Base-by-base conservation (phyloP, 2,329 filamentous ascomycete genomes). In the Periconia sp. region DNA sequence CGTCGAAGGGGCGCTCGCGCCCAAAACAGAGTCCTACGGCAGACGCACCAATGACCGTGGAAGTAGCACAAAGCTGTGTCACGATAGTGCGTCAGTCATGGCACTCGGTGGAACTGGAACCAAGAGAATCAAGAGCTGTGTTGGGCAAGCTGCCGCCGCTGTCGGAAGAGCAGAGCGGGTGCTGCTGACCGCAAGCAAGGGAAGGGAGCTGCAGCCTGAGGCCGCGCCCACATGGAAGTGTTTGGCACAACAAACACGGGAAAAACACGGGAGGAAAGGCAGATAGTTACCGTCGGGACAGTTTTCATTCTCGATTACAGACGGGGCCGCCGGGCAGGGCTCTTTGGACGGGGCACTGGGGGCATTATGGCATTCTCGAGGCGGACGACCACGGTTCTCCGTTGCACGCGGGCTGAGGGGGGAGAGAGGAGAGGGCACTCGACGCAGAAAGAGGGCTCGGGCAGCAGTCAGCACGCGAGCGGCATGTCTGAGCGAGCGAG, bases 31-130 rank as follows among this genome's bases (percentile, higher is more conserved):
- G 73, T 48, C 83, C 82, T 44, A 81, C 73, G 43, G 79, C 76
- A 54, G 82, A 82, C 54, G 83, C 76, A 65, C 80, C 81, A 70
- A 84, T 73, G 62, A 69, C 65, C 59, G 81, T 83, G 73, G 81
- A 81, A 66, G 82, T 73, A 61, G 82, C 83, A 80, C 80, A 83
- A 59, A 85, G 77, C 81, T 84, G 65, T 66, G 55, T 61, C 51
- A 65, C 59, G 52, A 57, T 33, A 54, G 54, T 61, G 57, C 55
- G 66, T 70, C 65, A 70, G 68, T 66, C 54, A 21, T 59, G 50
- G 57, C 54, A 48, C 43, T 46, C 50, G 48, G 58, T 63, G 50
- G 48, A 46, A 64, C 60, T 44, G 35, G 22, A 46, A 52, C 39
- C 30, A 54, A 11, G 12, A 35, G 24, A n/a, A 22, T 53, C 40